Percentiles rank a stretch among this genome's conserved stretches.
These are phyloP conservation scores for Globisporangium paddicum DNA, from an alignment of 352 stramenopile genomes.

Conservation along the genomic window DNA sequence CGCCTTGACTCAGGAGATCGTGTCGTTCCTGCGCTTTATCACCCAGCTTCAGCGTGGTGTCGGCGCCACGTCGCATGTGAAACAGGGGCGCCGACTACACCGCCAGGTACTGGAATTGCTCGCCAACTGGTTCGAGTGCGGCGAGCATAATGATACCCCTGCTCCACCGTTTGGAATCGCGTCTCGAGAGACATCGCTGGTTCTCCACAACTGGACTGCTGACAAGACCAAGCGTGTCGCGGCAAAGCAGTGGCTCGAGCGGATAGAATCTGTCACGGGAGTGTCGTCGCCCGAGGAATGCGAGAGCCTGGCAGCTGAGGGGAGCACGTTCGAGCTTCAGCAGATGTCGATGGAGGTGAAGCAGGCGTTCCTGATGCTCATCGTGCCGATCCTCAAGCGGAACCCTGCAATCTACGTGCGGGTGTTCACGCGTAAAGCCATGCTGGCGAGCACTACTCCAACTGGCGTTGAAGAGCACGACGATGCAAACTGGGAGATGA, in stretches of 20 bases:
- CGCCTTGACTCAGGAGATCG: conserved; percentile 11
- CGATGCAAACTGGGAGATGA: conserved; percentile 51
- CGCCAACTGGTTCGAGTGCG: conserved; percentile 41
- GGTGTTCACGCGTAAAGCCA: conserved; percentile 38
- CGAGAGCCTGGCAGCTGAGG: conserved; percentile 21
- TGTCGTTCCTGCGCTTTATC: conserved; percentile 22
- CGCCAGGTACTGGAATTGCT: conserved; percentile 31
- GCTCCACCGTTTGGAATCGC: conserved; percentile 47
- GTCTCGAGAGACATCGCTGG: conserved; percentile 47
- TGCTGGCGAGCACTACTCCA: background rate
- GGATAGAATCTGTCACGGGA: conserved; percentile 27
- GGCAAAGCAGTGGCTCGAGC: conserved; percentile 41
- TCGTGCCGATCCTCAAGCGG: conserved; percentile 61
- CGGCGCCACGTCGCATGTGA: conserved; percentile 9
- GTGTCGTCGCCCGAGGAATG: conserved; percentile 13
- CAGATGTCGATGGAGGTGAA: conserved; percentile 68
- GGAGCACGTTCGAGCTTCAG: conserved; percentile 42
- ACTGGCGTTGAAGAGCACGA: conserved; percentile 6
- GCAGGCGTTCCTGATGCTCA: conserved; percentile 61
- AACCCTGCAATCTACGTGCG: conserved; percentile 44
- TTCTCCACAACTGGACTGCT: conserved; percentile 57
- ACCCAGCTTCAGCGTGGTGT: conserved; percentile 12
- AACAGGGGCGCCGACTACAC: conserved; percentile 25
- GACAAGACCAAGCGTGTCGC: conserved; percentile 31
- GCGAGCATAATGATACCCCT: conserved; percentile 18